These are phyloP conservation scores for Venturia oleaginea DNA, from an alignment of 2,329 filamentous ascomycete genomes.

Conservation along the genomic window DNA sequence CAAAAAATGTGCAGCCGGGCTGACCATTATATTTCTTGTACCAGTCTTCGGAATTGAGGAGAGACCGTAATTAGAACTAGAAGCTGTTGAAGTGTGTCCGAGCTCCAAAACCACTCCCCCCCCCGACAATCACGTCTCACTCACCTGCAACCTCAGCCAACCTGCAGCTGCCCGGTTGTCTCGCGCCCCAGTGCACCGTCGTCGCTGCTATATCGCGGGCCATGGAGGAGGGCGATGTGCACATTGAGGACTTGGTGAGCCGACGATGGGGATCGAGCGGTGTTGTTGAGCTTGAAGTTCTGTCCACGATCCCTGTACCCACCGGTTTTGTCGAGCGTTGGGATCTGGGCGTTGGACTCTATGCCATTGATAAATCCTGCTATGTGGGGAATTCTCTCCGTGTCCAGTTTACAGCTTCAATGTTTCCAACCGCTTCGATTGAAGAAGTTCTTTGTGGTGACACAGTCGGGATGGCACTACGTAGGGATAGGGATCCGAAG, in stretches of 20 bases:
- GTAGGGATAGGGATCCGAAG: not conserved
- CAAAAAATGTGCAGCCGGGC: not conserved
- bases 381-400: not conserved
- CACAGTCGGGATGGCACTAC: not conserved
- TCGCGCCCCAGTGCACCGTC: not conserved
- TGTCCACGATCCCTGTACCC: not conserved
- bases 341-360: not conserved
- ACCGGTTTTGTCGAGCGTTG: conserved; percentile 5
- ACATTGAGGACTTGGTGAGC: not conserved
- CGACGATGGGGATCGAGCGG: not conserved
- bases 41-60: conserved; percentile 1
- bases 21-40: conserved; percentile 3
- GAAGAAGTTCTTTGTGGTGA: not conserved
- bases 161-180: not conserved
- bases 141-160: not conserved
- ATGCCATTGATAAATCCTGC: not conserved
- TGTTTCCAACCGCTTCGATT: not conserved
- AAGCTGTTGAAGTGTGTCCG: not conserved
- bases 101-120: not conserved
- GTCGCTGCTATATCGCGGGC: not conserved
- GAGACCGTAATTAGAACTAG: conserved; percentile 7
- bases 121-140: conserved; percentile 4
- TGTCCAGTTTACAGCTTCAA: not conserved
- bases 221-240: not conserved
- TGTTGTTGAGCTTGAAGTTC: conserved; percentile 3